Percentiles rank a stretch among this genome's conserved stretches.
Conservation (phyloP, 164 flowering plant species). For the Warburgia ugandensis region DNA sequence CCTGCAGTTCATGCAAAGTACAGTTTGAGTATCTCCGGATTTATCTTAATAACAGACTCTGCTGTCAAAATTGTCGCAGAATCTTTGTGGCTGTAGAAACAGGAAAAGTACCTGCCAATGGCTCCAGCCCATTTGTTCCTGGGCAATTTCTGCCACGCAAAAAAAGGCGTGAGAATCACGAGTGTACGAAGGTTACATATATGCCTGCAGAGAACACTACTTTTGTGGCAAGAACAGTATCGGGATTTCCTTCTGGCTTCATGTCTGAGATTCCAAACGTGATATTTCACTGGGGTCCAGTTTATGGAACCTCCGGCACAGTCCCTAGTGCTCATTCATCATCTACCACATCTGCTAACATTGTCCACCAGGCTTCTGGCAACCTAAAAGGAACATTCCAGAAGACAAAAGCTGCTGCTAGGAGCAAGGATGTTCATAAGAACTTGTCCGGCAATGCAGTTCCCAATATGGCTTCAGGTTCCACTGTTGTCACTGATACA, state of each 20-base stretch:
- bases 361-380: conserved; percentile 48
- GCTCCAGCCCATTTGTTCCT: conserved; percentile 21
- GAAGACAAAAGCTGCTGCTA: conserved; percentile 53
- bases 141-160: conserved; percentile 17
- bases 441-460: conserved; percentile 19
- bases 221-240: conserved; percentile 2
- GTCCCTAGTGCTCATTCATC: conserved; percentile 26
- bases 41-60: conserved; percentile 53
- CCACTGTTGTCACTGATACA: too few species aligned
- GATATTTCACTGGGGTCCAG: conserved; percentile 32
- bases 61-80: conserved; percentile 53
- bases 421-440: conserved; percentile 30
- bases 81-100: conserved; percentile 58
- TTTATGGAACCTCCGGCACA: conserved; percentile 21
- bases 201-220: background rate
- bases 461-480: conserved; percentile 2
- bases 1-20: conserved; percentile 57
- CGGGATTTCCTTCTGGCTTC: conserved; percentile 1
- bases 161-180: background rate
- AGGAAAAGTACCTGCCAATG: conserved; percentile 31
- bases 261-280: background rate
- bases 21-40: conserved; percentile 59
- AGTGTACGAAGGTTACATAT: background rate
- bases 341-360: conserved; percentile 40
- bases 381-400: conserved; percentile 45